These are phyloP conservation scores for Barbarea vulgaris DNA, from an alignment of 345 rosid genomes.

Conservation along the genomic window DNA sequence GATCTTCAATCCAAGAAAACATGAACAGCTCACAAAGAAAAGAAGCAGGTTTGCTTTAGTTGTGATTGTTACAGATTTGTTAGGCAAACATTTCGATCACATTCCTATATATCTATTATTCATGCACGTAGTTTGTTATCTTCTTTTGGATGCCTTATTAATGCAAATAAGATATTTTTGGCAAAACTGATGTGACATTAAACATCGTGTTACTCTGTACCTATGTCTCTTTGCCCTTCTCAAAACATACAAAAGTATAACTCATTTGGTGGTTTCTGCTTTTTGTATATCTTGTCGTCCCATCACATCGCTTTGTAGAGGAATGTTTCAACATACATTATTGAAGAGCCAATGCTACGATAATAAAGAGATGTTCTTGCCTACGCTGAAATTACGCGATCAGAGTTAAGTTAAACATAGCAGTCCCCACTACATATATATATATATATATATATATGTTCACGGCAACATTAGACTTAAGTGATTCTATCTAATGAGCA, in stretches of 20 bases:
- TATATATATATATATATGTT: too few species aligned
- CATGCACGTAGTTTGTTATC: conserved; percentile 6
- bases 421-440: conserved; percentile 25
- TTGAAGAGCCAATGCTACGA: conserved; percentile 46
- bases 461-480: conserved; percentile 3
- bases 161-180: conserved; percentile 11
- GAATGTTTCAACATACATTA: conserved; percentile 44
- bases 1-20: not conserved
- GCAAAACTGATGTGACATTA: conserved; percentile 34
- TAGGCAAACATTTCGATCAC: conserved; percentile 31
- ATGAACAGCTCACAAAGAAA: conserved; percentile 15
- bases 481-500: not conserved
- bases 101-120: not conserved
- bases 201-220: conserved; percentile 27
- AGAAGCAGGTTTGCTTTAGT: conserved; percentile 2
- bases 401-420: conserved; percentile 40
- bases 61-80: conserved; percentile 19
- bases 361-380: conserved; percentile 52
- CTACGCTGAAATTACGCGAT: conserved; percentile 45
- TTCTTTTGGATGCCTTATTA: not conserved
- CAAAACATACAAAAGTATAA: conserved; percentile 22
- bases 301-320: conserved; percentile 13
- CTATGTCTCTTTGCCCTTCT: conserved; percentile 24
- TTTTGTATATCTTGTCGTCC: conserved; percentile 15
- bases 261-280: conserved; percentile 20